Percentiles rank a stretch among this genome's conserved stretches.
Conservation (phyloP, 2,329 filamentous ascomycete genomes). For the Phyllosticta paracitricarpa region DNA sequence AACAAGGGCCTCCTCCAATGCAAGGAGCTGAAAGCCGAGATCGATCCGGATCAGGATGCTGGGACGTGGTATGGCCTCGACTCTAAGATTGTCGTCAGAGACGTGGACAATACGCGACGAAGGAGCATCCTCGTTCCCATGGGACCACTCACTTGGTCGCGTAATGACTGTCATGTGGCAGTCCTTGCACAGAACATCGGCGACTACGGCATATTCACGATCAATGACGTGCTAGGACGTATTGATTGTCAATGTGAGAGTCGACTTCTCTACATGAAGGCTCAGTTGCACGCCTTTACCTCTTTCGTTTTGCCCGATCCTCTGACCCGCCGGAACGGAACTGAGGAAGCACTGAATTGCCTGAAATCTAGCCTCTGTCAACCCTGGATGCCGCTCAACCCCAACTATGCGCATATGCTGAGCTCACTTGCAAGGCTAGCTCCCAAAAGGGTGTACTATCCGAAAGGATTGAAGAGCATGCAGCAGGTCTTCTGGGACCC, state of each 20-base stretch:
- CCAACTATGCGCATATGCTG: constrained; percentile 11
- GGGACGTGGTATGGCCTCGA: constrained; percentile 51
- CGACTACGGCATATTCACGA: constrained; percentile 40
- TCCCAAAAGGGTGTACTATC: constrained; percentile 27
- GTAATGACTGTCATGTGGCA: constrained; percentile 33
- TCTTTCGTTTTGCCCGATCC: constrained; percentile 48
- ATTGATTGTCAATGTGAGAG: constrained; percentile 50
- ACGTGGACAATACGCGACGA: constrained; percentile 28
- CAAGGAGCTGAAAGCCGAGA: constrained; percentile 38
- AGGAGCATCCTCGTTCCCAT: constrained; percentile 47
- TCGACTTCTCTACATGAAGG: constrained; percentile 45
- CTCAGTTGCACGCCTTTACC: constrained; percentile 50
- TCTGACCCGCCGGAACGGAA: constrained; percentile 49
- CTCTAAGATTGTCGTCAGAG: constrained; percentile 49
- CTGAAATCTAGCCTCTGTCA: constrained; percentile 42
- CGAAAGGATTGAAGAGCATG: constrained; percentile 18
- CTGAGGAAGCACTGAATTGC: constrained; percentile 47
- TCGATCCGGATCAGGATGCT: constrained; percentile 44
- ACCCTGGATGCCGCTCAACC: constrained; percentile 19
- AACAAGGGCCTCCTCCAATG: constrained; percentile 33
- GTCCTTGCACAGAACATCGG: constrained; percentile 29
- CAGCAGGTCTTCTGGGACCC: constrained; percentile 23
- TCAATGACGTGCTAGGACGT: constrained; percentile 46
- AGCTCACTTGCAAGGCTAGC: constrained; percentile 25
- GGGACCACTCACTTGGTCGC: constrained; percentile 25